Base-by-base conservation (phyloP, 1,284 basidiomycete species). In the Rugosomyces carneus region DNA sequence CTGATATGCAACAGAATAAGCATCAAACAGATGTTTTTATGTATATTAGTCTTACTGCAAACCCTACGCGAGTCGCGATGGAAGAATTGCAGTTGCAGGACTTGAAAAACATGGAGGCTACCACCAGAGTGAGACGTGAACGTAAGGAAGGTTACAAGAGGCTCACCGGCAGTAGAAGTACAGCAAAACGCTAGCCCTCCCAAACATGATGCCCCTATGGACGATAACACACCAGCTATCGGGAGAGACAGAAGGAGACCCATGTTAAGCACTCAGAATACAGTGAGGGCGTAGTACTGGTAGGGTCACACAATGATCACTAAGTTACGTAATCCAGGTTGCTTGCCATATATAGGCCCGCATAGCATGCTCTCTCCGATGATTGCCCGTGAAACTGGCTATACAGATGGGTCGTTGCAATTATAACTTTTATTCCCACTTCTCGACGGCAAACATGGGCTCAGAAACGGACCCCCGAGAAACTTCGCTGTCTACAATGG, bases 21-120 rank as follows among this genome's bases (percentile, higher is more conserved):
- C 24, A 36, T 16, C 18, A 23, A 21, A 10, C 5, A 13, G n/a
- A n/a, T 18, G 7, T 20, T 11, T 11, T 21, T 8, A 9, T 3
- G 10, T 3, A 34, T 23, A 4, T 37, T 7, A n/a, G 27, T 66
- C 81, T 47, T 61, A 91, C 91, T 16, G 93, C 93, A 69, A 94
- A 99, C 32, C 95, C 95, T 49, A 99, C 87, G 60, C 95, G 86
- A 29, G 95, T 99, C 0, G 95, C 95, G 56, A 99, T 98, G 0
- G 93, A 96, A 8, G 93, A 96, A 63, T 98, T 97, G 71, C 95
- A 99, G 66, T 98, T 98, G 69, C 95, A 99, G 47, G 92, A 94
- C 74, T 96, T 96, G 80, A 86, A 96, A 70, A 99, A 91, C 72
- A 97, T 95, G 29, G 92, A 93, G 8, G 94, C 93, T 80, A 69